Percentiles rank a stretch among this genome's conserved stretches.
phyloP scores from a whole-genome alignment of 139 green algal genomes.

The Eudorina sp. region DNA sequence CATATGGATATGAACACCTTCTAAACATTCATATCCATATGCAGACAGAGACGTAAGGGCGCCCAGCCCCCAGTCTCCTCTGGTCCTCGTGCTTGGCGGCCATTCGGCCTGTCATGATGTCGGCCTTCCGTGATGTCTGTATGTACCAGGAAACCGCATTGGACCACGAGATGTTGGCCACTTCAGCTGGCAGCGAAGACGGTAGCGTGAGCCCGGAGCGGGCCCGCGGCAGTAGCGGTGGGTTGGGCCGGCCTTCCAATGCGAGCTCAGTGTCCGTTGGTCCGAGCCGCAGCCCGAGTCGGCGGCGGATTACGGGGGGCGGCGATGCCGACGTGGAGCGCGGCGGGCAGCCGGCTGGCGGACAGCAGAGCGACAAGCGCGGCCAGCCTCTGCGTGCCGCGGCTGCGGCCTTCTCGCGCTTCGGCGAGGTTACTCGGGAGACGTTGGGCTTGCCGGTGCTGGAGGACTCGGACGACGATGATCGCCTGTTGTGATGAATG shows the following conservation, averaged over 20 bases:
- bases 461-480: conserved; percentile 46
- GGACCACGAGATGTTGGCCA: conserved; percentile 43
- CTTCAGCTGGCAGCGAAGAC: conserved; percentile 4
- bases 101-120: too few relatives aligned
- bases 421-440: background rate
- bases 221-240: background rate
- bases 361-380: background rate
- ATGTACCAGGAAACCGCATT: conserved; percentile 15
- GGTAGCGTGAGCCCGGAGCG: background rate
- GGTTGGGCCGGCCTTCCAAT: background rate
- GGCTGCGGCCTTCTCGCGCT: background rate
- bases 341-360: background rate
- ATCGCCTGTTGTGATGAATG: conserved; percentile 44
- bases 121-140: too few relatives aligned
- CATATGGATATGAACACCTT: too few relatives aligned
- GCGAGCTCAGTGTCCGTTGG: too few relatives aligned
- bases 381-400: background rate
- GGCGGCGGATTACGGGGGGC: background rate
- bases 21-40: too few relatives aligned
- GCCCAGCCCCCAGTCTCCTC: too few relatives aligned
- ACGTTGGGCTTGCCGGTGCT: conserved; percentile 14
- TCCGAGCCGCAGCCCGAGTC: conserved; percentile 36
- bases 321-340: background rate
- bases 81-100: too few relatives aligned
- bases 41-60: too few relatives aligned